Evolutionary conservation across 805 yeast genomes (phyloP), one percentile per base, ranked within the genome.

Genomic region (Candida qinlingensis): DNA sequence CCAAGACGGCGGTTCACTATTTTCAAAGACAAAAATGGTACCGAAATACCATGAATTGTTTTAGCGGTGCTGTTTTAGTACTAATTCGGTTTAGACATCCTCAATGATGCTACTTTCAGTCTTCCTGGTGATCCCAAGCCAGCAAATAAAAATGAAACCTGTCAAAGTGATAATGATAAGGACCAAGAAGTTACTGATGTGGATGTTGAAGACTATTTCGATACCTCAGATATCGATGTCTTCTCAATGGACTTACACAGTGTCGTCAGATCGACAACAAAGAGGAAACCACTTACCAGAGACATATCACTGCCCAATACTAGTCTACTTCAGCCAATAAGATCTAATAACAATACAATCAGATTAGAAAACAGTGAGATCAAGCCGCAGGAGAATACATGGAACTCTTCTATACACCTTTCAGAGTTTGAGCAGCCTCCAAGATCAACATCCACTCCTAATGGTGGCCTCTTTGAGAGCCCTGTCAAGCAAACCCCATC

Each of bases 341-440:
- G 34, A 8, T 31, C 34, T 31, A 31, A 31, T 11, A 8, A 31
- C 11, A 31, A 31, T 11, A 31, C 34, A 8, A 31, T 31, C 8
- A 8, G 34, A 11, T 8, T 31, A 8, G 34, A 37, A 25, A 37
- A 37, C 10, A 11, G 10, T 30, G 45, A 36, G 13, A 34, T 36
- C n/a, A 19, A 5, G 6, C 37, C 41, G 6, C 37, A 35, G 27
- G 19, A 10, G 5, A 30, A 7, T 5, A 31, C 7, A 4, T 12
- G 30, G 11, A 11, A 40, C 1, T 56, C 62, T 0, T 60, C 65
- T 0, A 44, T 61, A 2, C 64, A 59, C 28, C 51, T 60, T 7
- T 60, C 63, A 6, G 62, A 59, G 19, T 60, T 61, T 45, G 58
- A 53, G 5, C 62, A 57, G 34, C 56, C 60, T 5, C 65, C 65